These are phyloP conservation scores for Tricladium varicosporioides DNA, from an alignment of 2,329 filamentous ascomycete species.

Conservation along the genomic window DNA sequence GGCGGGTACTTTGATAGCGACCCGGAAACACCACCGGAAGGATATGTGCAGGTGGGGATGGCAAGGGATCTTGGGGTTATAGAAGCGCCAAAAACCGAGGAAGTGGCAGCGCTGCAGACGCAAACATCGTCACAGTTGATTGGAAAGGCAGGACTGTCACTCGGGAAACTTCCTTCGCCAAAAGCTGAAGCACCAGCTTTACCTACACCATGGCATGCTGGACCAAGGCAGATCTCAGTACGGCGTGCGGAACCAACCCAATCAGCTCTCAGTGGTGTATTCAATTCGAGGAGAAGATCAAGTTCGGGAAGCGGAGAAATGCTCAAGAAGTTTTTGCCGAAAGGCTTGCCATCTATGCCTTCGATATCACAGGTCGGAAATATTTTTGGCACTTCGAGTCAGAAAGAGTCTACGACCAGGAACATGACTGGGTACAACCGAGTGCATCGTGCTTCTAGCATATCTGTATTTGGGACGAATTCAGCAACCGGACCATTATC, in stretches of 20 bases:
- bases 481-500: constrained; percentile 4
- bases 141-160: constrained; percentile 24
- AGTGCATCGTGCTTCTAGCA: constrained; percentile 9
- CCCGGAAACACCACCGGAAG: constrained; percentile 26
- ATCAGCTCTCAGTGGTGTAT: constrained; percentile 44
- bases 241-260: constrained; percentile 32
- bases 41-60: not conserved
- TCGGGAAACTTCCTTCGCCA: constrained; percentile 31
- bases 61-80: not conserved
- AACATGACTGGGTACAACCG: constrained; percentile 1
- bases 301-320: constrained; percentile 56
- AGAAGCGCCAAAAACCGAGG: not conserved
- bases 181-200: constrained; percentile 17
- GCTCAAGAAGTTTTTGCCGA: constrained; percentile 52
- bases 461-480: constrained; percentile 7
- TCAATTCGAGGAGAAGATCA: constrained; percentile 47
- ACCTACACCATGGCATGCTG: constrained; percentile 42
- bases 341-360: constrained; percentile 54
- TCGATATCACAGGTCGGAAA: constrained; percentile 38
- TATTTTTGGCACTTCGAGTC: constrained; percentile 28
- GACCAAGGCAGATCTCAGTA: constrained; percentile 39
- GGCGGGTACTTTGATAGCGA: constrained; percentile 41
- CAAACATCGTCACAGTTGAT: constrained; percentile 18
- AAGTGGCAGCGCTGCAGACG: not conserved
- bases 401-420: constrained; percentile 7